Conservation (phyloP, 345 rosid species). For the Eucalyptus marginata region DNA sequence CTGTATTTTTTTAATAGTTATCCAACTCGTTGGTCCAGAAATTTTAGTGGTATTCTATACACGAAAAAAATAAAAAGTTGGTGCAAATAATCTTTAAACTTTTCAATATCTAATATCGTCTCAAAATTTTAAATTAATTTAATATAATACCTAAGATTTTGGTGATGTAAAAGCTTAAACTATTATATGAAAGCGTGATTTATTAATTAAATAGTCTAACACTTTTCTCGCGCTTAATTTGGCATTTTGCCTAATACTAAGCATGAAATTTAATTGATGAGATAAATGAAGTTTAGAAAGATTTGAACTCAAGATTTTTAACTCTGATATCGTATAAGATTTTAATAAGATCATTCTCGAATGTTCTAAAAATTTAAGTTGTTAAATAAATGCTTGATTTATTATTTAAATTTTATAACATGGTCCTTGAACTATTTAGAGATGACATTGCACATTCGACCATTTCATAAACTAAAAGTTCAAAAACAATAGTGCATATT, state of each 20-base stretch:
- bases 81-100: rapidly evolving
- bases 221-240: rapidly evolving
- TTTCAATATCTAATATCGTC: rapidly evolving
- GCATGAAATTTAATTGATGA: no score
- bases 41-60: background rate
- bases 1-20: background rate
- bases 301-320: rapidly evolving
- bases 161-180: no score
- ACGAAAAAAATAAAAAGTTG: no score
- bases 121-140: background rate
- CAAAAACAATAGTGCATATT: rapidly evolving
- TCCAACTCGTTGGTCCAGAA: background rate
- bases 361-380: no score
- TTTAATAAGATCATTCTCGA: rapidly evolving
- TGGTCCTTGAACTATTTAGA: rapidly evolving
- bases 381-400: no score
- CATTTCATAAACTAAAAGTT: background rate
- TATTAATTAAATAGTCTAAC: no score
- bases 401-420: no score
- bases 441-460: rapidly evolving
- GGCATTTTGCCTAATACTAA: rapidly evolving
- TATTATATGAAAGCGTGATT: rapidly evolving
- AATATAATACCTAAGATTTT: rapidly evolving
- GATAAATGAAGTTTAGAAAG: no score
- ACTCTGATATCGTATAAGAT: no score